Evolutionary conservation across 2,329 filamentous ascomycete species (phyloP).

Genomic region (Lasiodiplodia sp.): DNA sequence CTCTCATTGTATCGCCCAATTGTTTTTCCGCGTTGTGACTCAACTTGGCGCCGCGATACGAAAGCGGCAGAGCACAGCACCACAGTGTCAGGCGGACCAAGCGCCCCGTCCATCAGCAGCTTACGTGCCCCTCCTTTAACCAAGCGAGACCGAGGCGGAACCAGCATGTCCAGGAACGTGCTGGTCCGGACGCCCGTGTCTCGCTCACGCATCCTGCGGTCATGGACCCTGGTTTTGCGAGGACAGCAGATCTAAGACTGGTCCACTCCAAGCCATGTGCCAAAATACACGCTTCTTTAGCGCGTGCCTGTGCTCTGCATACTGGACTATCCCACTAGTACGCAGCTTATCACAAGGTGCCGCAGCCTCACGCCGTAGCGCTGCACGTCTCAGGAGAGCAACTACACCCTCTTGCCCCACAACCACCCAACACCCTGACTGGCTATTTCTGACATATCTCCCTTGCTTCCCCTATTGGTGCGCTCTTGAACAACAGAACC

Average conservation of each 20-base stretch:
- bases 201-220: background rate
- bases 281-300: background rate
- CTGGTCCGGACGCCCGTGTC: slow-evolving; percentile 5
- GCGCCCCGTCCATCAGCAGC: background rate
- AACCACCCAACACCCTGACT: background rate
- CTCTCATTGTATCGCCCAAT: background rate
- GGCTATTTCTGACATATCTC: background rate
- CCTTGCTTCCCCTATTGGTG: background rate
- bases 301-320: background rate
- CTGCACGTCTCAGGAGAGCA: background rate
- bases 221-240: background rate
- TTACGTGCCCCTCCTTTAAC: slow-evolving; percentile 3
- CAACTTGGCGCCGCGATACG: slow-evolving; percentile 6
- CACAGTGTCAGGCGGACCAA: slow-evolving; percentile 15
- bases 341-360: slow-evolving; percentile 24
- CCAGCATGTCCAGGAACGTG: background rate
- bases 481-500: background rate
- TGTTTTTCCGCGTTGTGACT: slow-evolving; percentile 6
- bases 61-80: background rate
- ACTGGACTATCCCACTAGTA: background rate
- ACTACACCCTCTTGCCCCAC: slow-evolving; percentile 3
- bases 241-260: slow-evolving; percentile 2
- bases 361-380: slow-evolving; percentile 11
- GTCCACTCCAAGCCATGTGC: slow-evolving; percentile 9
- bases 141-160: slow-evolving; percentile 7